Percentiles rank a stretch among this genome's conserved stretches.
These are phyloP conservation scores for Eruca vesicaria DNA, from an alignment of 441 rosid genomes.

Conservation along the genomic window DNA sequence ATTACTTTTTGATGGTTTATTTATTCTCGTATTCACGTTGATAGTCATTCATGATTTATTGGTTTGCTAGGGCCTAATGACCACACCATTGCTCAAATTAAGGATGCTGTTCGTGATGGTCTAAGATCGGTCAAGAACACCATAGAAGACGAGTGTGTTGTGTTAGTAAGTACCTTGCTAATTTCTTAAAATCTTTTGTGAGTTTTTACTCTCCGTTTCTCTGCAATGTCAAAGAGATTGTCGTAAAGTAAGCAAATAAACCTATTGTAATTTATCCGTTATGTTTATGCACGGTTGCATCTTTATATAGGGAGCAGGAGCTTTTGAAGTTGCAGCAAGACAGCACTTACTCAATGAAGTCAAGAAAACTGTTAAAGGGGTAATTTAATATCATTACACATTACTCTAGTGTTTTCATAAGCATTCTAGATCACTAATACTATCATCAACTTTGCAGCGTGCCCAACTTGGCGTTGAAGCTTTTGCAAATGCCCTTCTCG, in stretches of 20 bases:
- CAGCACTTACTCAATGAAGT: conserved; percentile 79
- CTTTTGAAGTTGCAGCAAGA: conserved; percentile 96
- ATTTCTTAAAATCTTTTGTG: background rate
- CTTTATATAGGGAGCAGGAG: conserved; percentile 86
- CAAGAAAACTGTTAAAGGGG: conserved; percentile 95
- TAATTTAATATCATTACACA: conserved; percentile 30
- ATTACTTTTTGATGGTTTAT: background rate
- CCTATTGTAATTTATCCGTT: background rate
- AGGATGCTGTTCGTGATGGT: conserved; percentile 66
- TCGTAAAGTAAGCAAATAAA: no score
- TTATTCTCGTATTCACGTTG: background rate
- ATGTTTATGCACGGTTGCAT: conserved; percentile 14
- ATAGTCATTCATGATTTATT: background rate
- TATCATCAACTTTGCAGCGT: conserved; percentile 51
- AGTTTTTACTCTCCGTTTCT: background rate
- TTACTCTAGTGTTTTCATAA: background rate
- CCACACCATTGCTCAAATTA: conserved; percentile 13
- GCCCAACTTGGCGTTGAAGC: conserved; percentile 98
- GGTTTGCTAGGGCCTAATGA: conserved; percentile 6
- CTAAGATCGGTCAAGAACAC: conserved; percentile 95
- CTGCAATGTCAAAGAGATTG: background rate
- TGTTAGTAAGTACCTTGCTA: conserved; percentile 63
- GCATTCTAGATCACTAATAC: background rate
- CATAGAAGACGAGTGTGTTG: conserved; percentile 86
- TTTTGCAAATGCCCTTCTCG: conserved; percentile 94